These are phyloP conservation scores for Inonotus obliquus DNA, from an alignment of 1,284 basidiomycete species.

Conservation along the genomic window DNA sequence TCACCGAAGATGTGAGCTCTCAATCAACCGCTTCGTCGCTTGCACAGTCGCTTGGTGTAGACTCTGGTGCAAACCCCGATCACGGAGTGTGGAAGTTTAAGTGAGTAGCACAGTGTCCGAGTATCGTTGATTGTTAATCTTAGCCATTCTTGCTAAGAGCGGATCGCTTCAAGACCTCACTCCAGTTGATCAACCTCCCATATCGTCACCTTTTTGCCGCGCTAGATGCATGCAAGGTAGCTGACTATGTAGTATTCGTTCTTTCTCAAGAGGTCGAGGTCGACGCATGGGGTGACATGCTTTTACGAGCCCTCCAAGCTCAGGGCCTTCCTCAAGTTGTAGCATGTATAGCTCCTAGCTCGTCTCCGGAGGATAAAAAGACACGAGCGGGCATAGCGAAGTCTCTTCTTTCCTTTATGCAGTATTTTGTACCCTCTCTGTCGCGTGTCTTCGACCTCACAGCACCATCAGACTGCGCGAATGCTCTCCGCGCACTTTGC, in stretches of 20 bases:
- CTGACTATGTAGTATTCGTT: constrained; percentile 88
- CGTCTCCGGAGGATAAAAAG: constrained; percentile 48
- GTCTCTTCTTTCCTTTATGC: constrained; percentile 87
- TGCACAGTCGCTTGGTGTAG: constrained; percentile 59
- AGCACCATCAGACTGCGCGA: constrained; percentile 56
- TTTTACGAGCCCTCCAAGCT: constrained; percentile 83
- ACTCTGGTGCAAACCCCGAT: constrained; percentile 47
- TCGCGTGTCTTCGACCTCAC: constrained; percentile 56
- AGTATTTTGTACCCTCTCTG: constrained; percentile 92
- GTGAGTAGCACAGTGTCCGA: constrained; percentile 39
- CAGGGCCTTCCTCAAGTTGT: constrained; percentile 78
- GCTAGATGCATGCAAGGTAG: constrained; percentile 83
- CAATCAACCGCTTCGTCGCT: constrained; percentile 52
- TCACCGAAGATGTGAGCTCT: constrained; percentile 64
- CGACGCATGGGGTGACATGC: constrained; percentile 81
- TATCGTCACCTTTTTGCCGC: constrained; percentile 72
- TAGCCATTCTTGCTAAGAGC: constrained; percentile 41
- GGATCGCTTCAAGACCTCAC: constrained; percentile 82
- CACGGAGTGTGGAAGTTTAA: constrained; percentile 61
- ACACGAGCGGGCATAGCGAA: constrained; percentile 66
- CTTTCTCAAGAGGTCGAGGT: constrained; percentile 84
- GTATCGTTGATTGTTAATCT: constrained; percentile 13
- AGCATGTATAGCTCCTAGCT: constrained; percentile 43
- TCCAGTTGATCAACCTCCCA: constrained; percentile 80
- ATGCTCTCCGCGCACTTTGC: constrained; percentile 68